phyloP scores from a whole-genome alignment of 768 basidiomycete species.

The Russula vinacea region DNA sequence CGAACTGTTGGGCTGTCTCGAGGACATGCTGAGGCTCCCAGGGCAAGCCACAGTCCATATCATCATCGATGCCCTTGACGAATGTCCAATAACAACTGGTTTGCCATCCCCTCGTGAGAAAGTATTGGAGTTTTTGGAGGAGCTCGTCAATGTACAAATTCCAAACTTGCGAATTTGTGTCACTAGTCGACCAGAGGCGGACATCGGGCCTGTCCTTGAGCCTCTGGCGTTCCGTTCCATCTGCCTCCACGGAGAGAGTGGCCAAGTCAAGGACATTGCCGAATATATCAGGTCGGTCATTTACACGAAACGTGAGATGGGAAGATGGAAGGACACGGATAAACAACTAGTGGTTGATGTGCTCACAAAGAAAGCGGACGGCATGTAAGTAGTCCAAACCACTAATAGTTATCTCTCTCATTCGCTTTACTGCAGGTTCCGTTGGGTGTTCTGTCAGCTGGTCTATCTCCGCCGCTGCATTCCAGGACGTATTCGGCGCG shows the following conservation, averaged over 20 bases:
- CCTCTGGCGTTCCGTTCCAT: background rate
- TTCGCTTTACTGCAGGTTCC: too few relatives aligned
- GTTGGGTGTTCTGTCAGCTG: too few relatives aligned
- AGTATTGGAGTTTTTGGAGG: background rate
- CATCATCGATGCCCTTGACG: slow-evolving; percentile 12
- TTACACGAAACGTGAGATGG: background rate
- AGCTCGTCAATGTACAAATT: background rate
- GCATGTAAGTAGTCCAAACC: too few relatives aligned
- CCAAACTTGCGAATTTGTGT: slow-evolving; percentile 9
- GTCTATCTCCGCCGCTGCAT: too few relatives aligned
- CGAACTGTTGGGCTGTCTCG: slow-evolving; percentile 6
- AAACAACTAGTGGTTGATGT: too few relatives aligned
- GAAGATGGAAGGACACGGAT: too few relatives aligned
- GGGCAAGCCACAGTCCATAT: background rate
- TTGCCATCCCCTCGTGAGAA: background rate
- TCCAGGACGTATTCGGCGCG: too few relatives aligned
- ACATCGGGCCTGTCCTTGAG: background rate
- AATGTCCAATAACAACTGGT: background rate
- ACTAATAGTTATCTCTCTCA: too few relatives aligned
- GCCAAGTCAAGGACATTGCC: background rate
- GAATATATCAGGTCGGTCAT: slow-evolving; percentile 3
- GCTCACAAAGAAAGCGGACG: too few relatives aligned
- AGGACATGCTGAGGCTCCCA: background rate
- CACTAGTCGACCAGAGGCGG: slow-evolving; percentile 5
- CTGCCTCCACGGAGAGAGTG: slow-evolving; percentile 1